Percentiles rank a stretch among this genome's conserved stretches.
These are phyloP conservation scores for Ambrosia artemisiifolia DNA, from an alignment of 129 eudicot species.

Conservation along the genomic window DNA sequence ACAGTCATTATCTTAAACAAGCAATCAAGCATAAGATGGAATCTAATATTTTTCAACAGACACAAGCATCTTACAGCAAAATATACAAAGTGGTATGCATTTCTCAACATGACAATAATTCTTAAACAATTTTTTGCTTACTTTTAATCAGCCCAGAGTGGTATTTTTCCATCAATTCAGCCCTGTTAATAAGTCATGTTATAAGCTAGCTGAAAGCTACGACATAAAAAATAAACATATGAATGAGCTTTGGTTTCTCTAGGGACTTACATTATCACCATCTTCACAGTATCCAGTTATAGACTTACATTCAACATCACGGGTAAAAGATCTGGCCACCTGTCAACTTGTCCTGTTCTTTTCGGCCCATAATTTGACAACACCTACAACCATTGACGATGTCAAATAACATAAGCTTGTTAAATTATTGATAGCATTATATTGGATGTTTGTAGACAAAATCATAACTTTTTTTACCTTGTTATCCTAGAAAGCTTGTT, in stretches of 20 bases:
- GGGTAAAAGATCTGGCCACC: constrained; percentile 74
- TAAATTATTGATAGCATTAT: not conserved
- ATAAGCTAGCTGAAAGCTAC: not conserved
- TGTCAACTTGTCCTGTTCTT: constrained; percentile 74
- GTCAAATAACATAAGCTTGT: not conserved
- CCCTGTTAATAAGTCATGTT: constrained; percentile 47
- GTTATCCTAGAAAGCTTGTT: constrained; percentile 70
- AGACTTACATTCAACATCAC: constrained; percentile 44
- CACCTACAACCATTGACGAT: constrained; percentile 71
- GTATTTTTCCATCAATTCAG: constrained; percentile 84
- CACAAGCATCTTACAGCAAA: not conserved
- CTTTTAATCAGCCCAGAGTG: no score
- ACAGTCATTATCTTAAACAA: not conserved
- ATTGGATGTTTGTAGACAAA: not conserved
- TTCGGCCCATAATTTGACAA: constrained; percentile 74
- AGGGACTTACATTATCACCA: constrained; percentile 89
- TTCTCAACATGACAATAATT: no score
- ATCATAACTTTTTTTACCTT: constrained; percentile 34
- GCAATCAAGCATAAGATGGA: no score
- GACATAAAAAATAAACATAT: not conserved
- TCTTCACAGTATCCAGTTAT: constrained; percentile 99
- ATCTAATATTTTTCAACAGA: no score
- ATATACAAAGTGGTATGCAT: not conserved
- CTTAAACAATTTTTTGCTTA: no score
- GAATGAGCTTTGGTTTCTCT: no score